A percentile compares a stretch with the other conserved stretches of the same genome.
Evolutionary conservation across 768 basidiomycete species (phyloP).

Genomic region (Mycena venus): DNA sequence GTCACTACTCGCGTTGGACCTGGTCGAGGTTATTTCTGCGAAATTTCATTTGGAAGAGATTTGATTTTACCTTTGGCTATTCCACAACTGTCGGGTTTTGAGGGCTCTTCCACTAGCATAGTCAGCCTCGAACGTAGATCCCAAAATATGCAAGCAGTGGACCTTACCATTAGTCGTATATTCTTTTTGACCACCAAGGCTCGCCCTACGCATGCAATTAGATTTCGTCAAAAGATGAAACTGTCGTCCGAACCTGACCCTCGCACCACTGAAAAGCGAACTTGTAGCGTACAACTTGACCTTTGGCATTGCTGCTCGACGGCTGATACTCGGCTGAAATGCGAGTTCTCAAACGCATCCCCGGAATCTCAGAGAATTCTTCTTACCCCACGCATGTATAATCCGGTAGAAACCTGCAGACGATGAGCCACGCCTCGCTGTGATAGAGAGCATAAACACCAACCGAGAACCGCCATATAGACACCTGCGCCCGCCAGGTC

Average conservation of each 20-base stretch:
- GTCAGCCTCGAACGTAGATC: background rate
- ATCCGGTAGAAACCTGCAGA: conserved; percentile 78
- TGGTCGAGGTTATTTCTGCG: background rate
- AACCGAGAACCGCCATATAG: conserved; percentile 62
- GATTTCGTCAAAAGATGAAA: background rate
- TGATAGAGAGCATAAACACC: background rate
- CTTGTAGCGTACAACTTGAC: conserved; percentile 81
- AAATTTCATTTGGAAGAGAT: background rate
- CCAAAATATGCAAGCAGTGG: background rate
- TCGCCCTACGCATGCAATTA: conserved; percentile 47
- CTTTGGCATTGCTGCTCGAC: conserved; percentile 55
- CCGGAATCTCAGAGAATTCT: background rate
- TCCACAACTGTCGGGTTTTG: background rate
- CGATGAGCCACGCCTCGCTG: conserved; percentile 38
- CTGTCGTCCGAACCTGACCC: conserved; percentile 60
- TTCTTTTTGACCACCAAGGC: conserved; percentile 60
- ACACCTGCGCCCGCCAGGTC: conserved; percentile 66
- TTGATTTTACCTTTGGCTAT: background rate
- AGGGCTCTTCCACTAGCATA: background rate
- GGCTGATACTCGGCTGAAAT: conserved; percentile 73
- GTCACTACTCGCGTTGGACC: background rate
- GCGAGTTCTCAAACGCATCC: background rate
- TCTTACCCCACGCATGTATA: conserved; percentile 74
- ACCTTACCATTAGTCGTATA: background rate
- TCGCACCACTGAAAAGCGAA: conserved; percentile 90